These are phyloP conservation scores for Heterobasidion parviporum DNA, from an alignment of 1,284 basidiomycete genomes.

Conservation along the genomic window DNA sequence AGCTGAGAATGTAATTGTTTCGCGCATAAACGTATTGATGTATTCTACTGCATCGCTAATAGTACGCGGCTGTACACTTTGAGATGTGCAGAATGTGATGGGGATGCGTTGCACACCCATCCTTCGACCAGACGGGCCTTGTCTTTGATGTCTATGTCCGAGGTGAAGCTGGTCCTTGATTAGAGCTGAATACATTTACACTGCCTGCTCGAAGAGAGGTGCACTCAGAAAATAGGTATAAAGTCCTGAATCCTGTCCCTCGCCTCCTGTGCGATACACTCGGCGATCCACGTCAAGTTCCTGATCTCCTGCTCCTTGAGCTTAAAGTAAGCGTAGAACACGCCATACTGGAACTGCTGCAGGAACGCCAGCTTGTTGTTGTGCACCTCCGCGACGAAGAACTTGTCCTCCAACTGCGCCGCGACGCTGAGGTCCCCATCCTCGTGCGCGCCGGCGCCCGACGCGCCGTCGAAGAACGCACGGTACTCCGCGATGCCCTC, in stretches of 20 bases:
- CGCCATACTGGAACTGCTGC: constrained; percentile 90
- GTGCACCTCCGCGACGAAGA: constrained; percentile 92
- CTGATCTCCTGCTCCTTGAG: constrained; percentile 99
- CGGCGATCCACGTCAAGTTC: constrained; percentile 95
- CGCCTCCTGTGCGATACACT: constrained; percentile 94
- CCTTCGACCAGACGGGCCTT: too few species aligned
- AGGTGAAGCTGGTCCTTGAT: too few species aligned
- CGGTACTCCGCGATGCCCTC: constrained; percentile 89
- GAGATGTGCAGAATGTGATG: background rate
- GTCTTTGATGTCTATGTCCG: too few species aligned
- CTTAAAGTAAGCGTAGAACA: constrained; percentile 93
- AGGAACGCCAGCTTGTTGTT: constrained; percentile 91
- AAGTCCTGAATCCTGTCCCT: constrained; percentile 90
- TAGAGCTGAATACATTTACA: too few species aligned
- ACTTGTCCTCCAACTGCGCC: constrained; percentile 84
- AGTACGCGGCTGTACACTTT: too few species aligned
- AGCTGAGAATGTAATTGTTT: background rate
- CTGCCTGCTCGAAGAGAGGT: too few species aligned
- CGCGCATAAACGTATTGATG: background rate
- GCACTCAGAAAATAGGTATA: constrained; percentile 63
- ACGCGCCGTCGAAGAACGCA: constrained; percentile 73
- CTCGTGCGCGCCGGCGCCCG: constrained; percentile 22
- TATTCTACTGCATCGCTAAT: too few species aligned
- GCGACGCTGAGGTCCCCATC: constrained; percentile 51
- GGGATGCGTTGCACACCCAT: background rate